A percentile compares a stretch with the other conserved stretches of the same genome.
These are phyloP conservation scores for Gossypium anomalum DNA, from an alignment of 345 rosid species.

Conservation along the genomic window DNA sequence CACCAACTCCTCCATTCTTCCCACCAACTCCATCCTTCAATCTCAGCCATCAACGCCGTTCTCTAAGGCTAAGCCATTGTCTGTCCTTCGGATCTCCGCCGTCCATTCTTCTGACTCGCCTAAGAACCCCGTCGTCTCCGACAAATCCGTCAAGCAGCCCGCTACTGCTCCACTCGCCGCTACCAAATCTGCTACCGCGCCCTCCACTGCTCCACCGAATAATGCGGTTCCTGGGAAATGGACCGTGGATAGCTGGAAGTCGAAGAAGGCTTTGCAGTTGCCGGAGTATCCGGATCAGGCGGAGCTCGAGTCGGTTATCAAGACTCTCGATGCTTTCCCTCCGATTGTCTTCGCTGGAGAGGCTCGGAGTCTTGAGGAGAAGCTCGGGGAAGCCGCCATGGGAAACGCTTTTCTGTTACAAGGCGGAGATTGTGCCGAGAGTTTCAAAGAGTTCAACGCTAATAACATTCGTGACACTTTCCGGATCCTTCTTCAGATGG, in stretches of 20 bases:
- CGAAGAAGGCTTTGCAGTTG: conserved; percentile 54
- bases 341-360: conserved; percentile 71
- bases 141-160: conserved; percentile 18
- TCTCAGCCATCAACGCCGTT: conserved; percentile 17
- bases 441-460: conserved; percentile 68
- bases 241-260: conserved; percentile 55
- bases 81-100: conserved; percentile 41
- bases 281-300: conserved; percentile 57
- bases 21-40: conserved; percentile 32
- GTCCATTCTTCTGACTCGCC: conserved; percentile 51
- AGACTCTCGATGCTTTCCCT: conserved; percentile 51
- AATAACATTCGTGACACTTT: conserved; percentile 74
- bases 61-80: conserved; percentile 17
- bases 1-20: conserved; percentile 29
- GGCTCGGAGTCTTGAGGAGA: conserved; percentile 28
- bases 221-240: conserved; percentile 35
- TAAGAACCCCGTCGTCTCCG: conserved; percentile 28
- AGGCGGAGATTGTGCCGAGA: conserved; percentile 79
- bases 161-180: neutral
- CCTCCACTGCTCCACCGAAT: neutral
- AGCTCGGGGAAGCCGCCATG: conserved; percentile 50
- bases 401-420: conserved; percentile 68
- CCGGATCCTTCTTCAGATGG: conserved; percentile 66
- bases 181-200: neutral
- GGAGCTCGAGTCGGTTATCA: conserved; percentile 54